Percentiles rank a stretch among this genome's conserved stretches.
Conservation (phyloP, 2,329 filamentous ascomycete species). For the Fusarium sp. region DNA sequence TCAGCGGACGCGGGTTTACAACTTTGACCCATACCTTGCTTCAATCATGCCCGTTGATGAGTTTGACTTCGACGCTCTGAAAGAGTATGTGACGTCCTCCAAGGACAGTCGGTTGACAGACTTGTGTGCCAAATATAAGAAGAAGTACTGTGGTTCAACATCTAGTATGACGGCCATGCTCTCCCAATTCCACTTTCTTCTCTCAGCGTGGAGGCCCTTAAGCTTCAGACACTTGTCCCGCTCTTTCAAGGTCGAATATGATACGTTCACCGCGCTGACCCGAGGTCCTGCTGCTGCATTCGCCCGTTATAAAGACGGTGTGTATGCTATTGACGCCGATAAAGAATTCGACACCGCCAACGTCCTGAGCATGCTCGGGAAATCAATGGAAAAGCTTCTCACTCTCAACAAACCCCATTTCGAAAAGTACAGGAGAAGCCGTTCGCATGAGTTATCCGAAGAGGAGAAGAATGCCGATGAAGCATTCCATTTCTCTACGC, state of each 20-base stretch:
- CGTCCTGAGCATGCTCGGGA: slow-evolving; percentile 89
- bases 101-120: slow-evolving; percentile 77
- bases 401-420: slow-evolving; percentile 85
- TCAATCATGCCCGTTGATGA: slow-evolving; percentile 92
- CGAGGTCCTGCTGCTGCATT: slow-evolving; percentile 83
- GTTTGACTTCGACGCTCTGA: slow-evolving; percentile 90
- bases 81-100: slow-evolving; percentile 90
- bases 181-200: slow-evolving; percentile 89
- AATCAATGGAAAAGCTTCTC: slow-evolving; percentile 95
- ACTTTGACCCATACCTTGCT: slow-evolving; percentile 95
- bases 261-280: slow-evolving; percentile 76
- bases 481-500: slow-evolving; percentile 85
- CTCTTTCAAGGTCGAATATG: slow-evolving; percentile 68
- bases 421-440: slow-evolving; percentile 80
- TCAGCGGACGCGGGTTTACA: slow-evolving; percentile 85
- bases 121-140: slow-evolving; percentile 71
- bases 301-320: slow-evolving; percentile 81
- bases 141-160: slow-evolving; percentile 92
- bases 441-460: slow-evolving; percentile 74
- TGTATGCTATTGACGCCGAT: slow-evolving; percentile 95
- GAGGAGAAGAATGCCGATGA: slow-evolving; percentile 78
- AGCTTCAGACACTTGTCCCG: slow-evolving; percentile 74
- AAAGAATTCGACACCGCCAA: slow-evolving; percentile 89
- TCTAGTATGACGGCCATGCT: slow-evolving; percentile 94
- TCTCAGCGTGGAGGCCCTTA: slow-evolving; percentile 83